Evolutionary conservation across 176 grass and related monocot genomes (phyloP).

Genomic region (Echinochloa phyllopogon): DNA sequence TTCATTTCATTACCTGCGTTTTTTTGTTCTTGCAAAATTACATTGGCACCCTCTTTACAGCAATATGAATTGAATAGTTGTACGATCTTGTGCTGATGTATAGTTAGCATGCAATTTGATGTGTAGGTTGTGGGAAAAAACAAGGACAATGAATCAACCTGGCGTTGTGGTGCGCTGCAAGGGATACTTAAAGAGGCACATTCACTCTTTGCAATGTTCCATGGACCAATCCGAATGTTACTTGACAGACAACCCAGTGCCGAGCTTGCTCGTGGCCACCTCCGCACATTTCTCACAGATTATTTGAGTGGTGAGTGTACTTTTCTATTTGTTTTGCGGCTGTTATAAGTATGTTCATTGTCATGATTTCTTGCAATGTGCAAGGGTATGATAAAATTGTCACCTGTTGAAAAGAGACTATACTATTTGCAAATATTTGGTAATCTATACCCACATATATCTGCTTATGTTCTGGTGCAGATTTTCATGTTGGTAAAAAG

Average conservation of each 20-base stretch:
- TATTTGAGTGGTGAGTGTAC: conserved; percentile 81
- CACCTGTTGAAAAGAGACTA: neutral
- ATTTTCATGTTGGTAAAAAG: conserved; percentile 84
- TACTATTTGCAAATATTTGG: conserved; percentile 13
- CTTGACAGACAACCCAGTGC: conserved; percentile 92
- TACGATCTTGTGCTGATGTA: conserved; percentile 23
- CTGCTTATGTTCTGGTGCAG: conserved; percentile 51
- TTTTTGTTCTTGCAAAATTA: conserved; percentile 8
- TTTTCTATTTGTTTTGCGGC: conserved; percentile 22
- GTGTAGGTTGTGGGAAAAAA: conserved; percentile 87
- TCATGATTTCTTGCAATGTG: neutral
- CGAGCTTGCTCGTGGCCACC: conserved; percentile 77
- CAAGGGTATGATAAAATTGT: neutral
- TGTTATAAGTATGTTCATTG: neutral
- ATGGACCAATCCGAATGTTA: conserved; percentile 73
- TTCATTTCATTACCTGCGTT: neutral
- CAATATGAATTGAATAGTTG: conserved; percentile 30
- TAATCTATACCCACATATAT: conserved; percentile 31
- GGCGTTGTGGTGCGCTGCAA: conserved; percentile 67
- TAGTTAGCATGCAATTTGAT: conserved; percentile 32
- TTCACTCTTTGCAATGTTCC: conserved; percentile 86
- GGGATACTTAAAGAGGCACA: conserved; percentile 87
- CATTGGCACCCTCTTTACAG: neutral
- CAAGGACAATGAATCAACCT: conserved; percentile 73
- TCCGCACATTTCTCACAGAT: conserved; percentile 82